Conservation (phyloP, 106 monocot species). For the Acanthochlamys bracteata region DNA sequence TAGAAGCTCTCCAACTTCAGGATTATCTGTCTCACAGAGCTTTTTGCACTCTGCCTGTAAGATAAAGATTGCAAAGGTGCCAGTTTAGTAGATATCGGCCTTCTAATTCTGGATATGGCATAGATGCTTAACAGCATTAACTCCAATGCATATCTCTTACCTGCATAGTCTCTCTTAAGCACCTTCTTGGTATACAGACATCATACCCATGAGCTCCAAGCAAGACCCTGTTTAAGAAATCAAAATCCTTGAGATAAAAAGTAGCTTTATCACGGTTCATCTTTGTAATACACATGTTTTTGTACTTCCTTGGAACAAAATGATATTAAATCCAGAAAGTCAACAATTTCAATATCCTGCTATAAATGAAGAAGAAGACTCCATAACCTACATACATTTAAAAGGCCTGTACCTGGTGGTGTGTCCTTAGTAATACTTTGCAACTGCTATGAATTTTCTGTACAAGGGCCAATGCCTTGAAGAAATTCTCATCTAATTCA, state of each 20-base stretch:
- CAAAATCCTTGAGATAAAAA: neutral
- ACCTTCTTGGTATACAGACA: constrained; percentile 84
- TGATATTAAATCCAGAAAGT: no score
- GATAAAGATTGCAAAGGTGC: neutral
- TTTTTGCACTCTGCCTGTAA: constrained; percentile 96
- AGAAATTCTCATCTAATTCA: constrained; percentile 88
- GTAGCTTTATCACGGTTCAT: neutral
- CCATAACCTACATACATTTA: neutral
- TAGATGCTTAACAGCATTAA: neutral
- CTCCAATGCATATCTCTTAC: neutral
- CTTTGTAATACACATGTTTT: neutral
- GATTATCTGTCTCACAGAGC: constrained; percentile 92
- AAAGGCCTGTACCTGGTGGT: constrained; percentile 66
- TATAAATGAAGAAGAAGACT: no score
- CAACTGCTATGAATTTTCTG: constrained; percentile 98
- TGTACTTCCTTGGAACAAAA: no score
- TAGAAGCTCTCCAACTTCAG: constrained; percentile 82
- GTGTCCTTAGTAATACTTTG: constrained; percentile 81
- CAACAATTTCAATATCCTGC: neutral
- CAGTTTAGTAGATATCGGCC: neutral
- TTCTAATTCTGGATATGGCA: neutral
- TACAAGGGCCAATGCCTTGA: constrained; percentile 88
- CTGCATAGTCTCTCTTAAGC: constrained; percentile 72
- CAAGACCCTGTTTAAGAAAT: constrained; percentile 44
- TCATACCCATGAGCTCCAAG: constrained; percentile 80